Base-by-base conservation (phyloP, 768 basidiomycete species). In the Gloeostereum incarnatum region DNA sequence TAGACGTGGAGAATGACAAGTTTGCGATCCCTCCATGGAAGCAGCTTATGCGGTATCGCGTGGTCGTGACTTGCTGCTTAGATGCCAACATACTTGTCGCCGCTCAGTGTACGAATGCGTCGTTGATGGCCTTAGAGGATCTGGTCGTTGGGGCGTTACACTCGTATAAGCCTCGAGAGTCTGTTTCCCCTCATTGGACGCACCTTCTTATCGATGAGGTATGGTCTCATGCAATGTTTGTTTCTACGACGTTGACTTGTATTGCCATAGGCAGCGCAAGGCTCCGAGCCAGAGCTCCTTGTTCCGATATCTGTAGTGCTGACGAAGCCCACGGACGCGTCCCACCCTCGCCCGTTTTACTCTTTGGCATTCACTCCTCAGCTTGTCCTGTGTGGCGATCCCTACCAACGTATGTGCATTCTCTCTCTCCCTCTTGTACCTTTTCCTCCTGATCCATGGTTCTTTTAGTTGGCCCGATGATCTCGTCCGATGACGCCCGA, bases 201-300 rank as follows among this genome's bases (percentile, higher is more conserved):
- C 71, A 73, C 54, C 53, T 73, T 3, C 38, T 73, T 2, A 69
- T 73, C 39, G 71, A 73, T 39, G 71, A 73, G 53, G 69, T 66
- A 25, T 33, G n/a, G n/a, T n/a, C n/a, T n/a, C n/a, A 46, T 38
- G 8, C 18, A 6, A 14, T 21, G 14, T 30, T 10, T 11, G 17
- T 20, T 6, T 14, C 26, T 20, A 26, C 31, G 10, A n/a, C 13
- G 7, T 25, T 38, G 37, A 27, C 24, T 31, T 33, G 20, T 25
- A 17, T 18, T n/a, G 24, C 42, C 13, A 2, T 41, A 71, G 69
- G 70, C 71, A 11, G 71, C 69, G 4, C 69, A 73, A 61, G 69
- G 68, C 6, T 68, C 68, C 9, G 71, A 73, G 45, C 69, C 71
- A 6, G 71, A 71, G 43, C 58, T 71, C 18, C 49, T 65, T 31